These are phyloP conservation scores for Citrus hindsii DNA, from an alignment of 345 rosid genomes.

Conservation along the genomic window DNA sequence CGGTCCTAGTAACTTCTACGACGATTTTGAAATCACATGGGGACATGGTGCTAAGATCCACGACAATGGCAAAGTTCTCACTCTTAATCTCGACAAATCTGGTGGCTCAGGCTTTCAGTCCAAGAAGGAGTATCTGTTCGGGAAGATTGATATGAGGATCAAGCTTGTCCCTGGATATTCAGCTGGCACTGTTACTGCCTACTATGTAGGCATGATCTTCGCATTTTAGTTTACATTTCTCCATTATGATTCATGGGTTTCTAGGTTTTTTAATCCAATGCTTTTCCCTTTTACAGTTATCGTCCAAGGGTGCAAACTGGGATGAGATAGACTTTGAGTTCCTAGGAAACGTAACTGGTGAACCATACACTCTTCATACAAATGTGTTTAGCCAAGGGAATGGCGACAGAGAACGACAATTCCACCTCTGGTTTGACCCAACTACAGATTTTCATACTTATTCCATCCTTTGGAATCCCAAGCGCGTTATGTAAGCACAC, in stretches of 20 bases:
- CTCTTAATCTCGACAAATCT: slow-evolving; percentile 24
- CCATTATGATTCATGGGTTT: not conserved
- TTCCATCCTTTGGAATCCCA: slow-evolving; percentile 61
- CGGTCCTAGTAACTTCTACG: slow-evolving; percentile 13
- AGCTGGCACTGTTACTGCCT: slow-evolving; percentile 45
- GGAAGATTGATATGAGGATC: slow-evolving; percentile 34
- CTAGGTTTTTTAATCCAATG: not conserved
- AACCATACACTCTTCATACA: slow-evolving; percentile 65
- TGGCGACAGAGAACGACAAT: slow-evolving; percentile 75
- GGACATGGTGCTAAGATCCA: slow-evolving; percentile 27
- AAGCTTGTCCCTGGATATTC: slow-evolving; percentile 42
- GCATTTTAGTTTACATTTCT: not conserved
- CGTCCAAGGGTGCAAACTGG: slow-evolving; percentile 50
- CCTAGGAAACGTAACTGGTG: slow-evolving; percentile 63
- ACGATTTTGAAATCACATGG: slow-evolving; percentile 4
- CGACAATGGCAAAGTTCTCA: slow-evolving; percentile 22
- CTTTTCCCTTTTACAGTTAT: slow-evolving; percentile 32
- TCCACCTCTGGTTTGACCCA: slow-evolving; percentile 75
- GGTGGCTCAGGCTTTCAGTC: slow-evolving; percentile 41
- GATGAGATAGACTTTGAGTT: slow-evolving; percentile 82
- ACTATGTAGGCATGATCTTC: slow-evolving; percentile 19
- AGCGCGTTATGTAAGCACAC: slow-evolving; percentile 44
- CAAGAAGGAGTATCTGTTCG: slow-evolving; percentile 28
- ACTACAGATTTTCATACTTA: slow-evolving; percentile 68
- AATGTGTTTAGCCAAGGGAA: slow-evolving; percentile 63